Conservation (phyloP, 2,329 filamentous ascomycete species). For the Cadophora luteo-olivacea region DNA sequence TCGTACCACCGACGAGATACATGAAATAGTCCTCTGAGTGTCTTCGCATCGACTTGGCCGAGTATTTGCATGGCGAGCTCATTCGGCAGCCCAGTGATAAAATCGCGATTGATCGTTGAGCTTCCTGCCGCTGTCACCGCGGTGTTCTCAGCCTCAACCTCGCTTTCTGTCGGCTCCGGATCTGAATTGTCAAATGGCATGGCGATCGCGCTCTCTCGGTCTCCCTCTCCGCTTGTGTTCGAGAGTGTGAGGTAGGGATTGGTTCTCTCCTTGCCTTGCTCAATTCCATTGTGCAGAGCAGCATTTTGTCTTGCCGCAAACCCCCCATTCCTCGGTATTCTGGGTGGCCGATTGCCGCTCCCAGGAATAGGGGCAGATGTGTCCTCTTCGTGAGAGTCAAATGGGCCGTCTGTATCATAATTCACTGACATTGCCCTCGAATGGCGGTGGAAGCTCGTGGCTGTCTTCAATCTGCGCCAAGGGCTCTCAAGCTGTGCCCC, state of each 20-base stretch:
- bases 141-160: not conserved
- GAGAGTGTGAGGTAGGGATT: conserved; percentile 4
- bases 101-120: conserved; percentile 59
- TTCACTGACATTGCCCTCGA: conserved; percentile 33
- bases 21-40: conserved; percentile 54
- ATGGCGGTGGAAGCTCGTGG: conserved; percentile 43
- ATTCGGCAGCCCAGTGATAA: conserved; percentile 59
- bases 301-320: conserved; percentile 65
- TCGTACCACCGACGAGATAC: conserved; percentile 60
- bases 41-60: conserved; percentile 59
- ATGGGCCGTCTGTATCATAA: conserved; percentile 29
- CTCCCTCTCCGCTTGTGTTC: conserved; percentile 48
- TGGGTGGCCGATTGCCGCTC: conserved; percentile 59
- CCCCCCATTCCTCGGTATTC: conserved; percentile 66
- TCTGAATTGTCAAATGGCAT: conserved; percentile 54
- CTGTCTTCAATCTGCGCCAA: conserved; percentile 43
- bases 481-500: conserved; percentile 36
- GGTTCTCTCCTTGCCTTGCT: conserved; percentile 2
- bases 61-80: conserved; percentile 67
- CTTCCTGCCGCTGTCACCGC: not conserved
- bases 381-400: conserved; percentile 34
- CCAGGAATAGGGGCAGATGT: conserved; percentile 40
- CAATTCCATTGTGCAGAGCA: conserved; percentile 10
- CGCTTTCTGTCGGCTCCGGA: conserved; percentile 1
- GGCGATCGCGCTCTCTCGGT: conserved; percentile 69